Conservation (phyloP, 495 filamentous ascomycete genomes). For the Aspergillus kassunensis region DNA sequence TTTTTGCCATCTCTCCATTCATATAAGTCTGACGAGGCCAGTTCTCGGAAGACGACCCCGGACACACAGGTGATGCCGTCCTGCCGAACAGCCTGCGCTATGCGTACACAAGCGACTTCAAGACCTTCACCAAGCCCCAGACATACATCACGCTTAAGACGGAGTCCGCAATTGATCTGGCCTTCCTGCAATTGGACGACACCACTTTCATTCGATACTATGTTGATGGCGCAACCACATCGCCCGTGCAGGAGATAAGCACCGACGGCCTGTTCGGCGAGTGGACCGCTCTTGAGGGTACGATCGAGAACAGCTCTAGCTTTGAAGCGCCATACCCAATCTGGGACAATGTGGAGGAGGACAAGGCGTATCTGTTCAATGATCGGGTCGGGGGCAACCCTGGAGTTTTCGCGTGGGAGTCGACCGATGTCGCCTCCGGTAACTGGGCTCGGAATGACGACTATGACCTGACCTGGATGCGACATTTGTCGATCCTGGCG, state of each 20-base stretch:
- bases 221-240: slow-evolving; percentile 5
- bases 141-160: slow-evolving; percentile 8
- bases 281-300: slow-evolving; percentile 2
- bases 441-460: slow-evolving; percentile 3
- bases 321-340: slow-evolving; percentile 17
- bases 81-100: slow-evolving; percentile 13
- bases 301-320: slow-evolving; percentile 7
- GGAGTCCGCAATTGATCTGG: slow-evolving; percentile 13
- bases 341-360: slow-evolving; percentile 12
- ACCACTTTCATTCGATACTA: slow-evolving; percentile 12
- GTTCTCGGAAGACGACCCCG: slow-evolving; percentile 13
- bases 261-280: slow-evolving; percentile 15
- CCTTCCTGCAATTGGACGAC: slow-evolving; percentile 1
- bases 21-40: not conserved
- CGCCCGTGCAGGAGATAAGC: slow-evolving; percentile 13
- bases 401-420: slow-evolving; percentile 12
- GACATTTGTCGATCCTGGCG: slow-evolving; percentile 12
- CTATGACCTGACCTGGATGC: slow-evolving; percentile 16
- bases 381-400: slow-evolving; percentile 13
- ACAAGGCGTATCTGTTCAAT: slow-evolving; percentile 12
- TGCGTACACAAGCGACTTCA: slow-evolving; percentile 17
- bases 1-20: not conserved
- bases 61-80: slow-evolving; percentile 7
- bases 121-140: slow-evolving; percentile 11
- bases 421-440: slow-evolving; percentile 5